phyloP scores from a whole-genome alignment of 108 stramenopile species.

The Nitzschia sp. region DNA sequence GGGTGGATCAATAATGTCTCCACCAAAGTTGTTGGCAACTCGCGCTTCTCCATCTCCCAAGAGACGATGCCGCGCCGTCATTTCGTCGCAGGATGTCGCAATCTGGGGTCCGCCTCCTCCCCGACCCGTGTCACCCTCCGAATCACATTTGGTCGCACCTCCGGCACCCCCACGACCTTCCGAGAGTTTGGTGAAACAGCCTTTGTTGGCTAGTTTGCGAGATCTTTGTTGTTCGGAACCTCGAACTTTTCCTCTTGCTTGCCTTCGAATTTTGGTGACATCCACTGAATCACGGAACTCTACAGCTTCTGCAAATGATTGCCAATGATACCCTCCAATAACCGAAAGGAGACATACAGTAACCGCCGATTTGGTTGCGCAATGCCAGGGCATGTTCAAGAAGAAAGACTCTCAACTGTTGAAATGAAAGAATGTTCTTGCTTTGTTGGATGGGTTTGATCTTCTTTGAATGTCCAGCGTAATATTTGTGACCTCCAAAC shows the following conservation, averaged over 20 bases:
- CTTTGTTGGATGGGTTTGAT: too few species aligned
- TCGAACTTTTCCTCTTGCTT: neutral
- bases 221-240: neutral
- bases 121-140: neutral
- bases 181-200: neutral
- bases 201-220: neutral
- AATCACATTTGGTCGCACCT: neutral
- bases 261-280: too few species aligned
- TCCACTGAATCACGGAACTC: too few species aligned
- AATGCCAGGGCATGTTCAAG: too few species aligned
- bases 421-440: too few species aligned
- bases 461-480: too few species aligned
- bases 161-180: neutral
- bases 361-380: too few species aligned
- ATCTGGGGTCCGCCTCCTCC: neutral
- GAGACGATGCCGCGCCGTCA: neutral
- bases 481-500: too few species aligned
- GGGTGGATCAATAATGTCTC: neutral
- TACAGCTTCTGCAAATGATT: too few species aligned
- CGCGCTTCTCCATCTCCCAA: neutral
- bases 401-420: too few species aligned
- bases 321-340: too few species aligned
- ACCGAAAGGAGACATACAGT: too few species aligned
- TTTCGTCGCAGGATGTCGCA: neutral
- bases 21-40: neutral